Percentiles rank a stretch among this genome's conserved stretches.
Conservation (phyloP, 306 rosid genomes). For the Cyamopsis tetragonoloba region DNA sequence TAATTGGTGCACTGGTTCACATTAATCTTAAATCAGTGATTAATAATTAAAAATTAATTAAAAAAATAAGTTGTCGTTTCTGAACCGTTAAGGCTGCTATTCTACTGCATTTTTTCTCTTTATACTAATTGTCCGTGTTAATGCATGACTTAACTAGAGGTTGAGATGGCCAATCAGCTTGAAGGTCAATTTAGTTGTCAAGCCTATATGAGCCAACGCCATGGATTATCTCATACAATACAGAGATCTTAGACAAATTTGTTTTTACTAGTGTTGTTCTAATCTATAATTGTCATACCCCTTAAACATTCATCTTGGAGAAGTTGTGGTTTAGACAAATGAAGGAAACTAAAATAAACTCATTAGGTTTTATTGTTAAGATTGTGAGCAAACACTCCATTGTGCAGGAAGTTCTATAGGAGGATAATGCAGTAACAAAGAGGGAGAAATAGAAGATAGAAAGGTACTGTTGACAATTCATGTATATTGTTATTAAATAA, state of each 20-base stretch:
- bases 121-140: no score
- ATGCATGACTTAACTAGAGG: neutral
- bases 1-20: no score
- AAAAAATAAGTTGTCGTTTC: no score
- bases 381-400: neutral
- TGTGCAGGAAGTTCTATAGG: neutral
- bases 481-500: neutral
- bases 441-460: neutral
- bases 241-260: no score
- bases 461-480: neutral
- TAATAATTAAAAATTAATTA: no score
- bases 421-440: neutral
- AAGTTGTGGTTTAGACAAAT: neutral
- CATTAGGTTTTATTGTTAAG: neutral
- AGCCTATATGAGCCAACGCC: neutral
- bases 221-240: no score
- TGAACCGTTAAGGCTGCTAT: no score
- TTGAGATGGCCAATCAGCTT: neutral
- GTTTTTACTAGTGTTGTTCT: neutral
- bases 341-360: neutral
- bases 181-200: neutral
- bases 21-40: no score
- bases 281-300: neutral
- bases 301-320: neutral
- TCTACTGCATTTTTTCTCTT: no score